Percentiles rank a stretch among this genome's conserved stretches.
phyloP scores from a whole-genome alignment of 495 filamentous ascomycete species.

The Chaetomium cochliodes region DNA sequence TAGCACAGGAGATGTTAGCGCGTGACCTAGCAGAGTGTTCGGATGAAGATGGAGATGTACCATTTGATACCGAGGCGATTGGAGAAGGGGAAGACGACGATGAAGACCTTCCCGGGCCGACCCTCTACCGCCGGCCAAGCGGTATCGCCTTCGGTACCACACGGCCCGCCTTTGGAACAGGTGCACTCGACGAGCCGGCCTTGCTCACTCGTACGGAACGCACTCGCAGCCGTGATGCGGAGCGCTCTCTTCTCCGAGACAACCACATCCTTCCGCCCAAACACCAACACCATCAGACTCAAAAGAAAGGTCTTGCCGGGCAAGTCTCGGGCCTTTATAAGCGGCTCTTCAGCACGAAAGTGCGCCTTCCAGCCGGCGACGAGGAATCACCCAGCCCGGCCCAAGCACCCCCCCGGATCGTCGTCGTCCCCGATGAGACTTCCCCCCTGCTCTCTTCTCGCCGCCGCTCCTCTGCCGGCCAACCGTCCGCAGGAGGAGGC shows the following conservation, averaged over 20 bases:
- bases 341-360: slow-evolving; percentile 50
- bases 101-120: slow-evolving; percentile 51
- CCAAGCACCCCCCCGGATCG: slow-evolving; percentile 25
- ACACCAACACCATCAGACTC: slow-evolving; percentile 40
- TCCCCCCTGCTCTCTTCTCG: slow-evolving; percentile 39
- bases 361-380: slow-evolving; percentile 31
- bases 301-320: slow-evolving; percentile 16
- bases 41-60: slow-evolving; percentile 53
- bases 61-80: slow-evolving; percentile 37
- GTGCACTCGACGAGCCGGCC: slow-evolving; percentile 36
- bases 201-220: slow-evolving; percentile 61
- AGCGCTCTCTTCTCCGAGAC: slow-evolving; percentile 71
- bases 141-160: slow-evolving; percentile 62
- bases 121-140: slow-evolving; percentile 70
- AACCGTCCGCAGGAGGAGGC: slow-evolving; percentile 7
- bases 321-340: slow-evolving; percentile 37
- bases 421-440: slow-evolving; percentile 39
- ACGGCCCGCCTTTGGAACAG: slow-evolving; percentile 40
- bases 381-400: slow-evolving; percentile 30
- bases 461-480: slow-evolving; percentile 15
- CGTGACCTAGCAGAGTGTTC: slow-evolving; percentile 63
- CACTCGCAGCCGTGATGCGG: slow-evolving; percentile 64
- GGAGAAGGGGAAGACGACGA: slow-evolving; percentile 11
- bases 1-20: slow-evolving; percentile 68
- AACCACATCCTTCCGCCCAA: slow-evolving; percentile 71